Evolutionary conservation across 2,329 filamentous ascomycete genomes (phyloP), one percentile per base, ranked within the genome.

Genomic region (Paraphaeosphaeria minitans): DNA sequence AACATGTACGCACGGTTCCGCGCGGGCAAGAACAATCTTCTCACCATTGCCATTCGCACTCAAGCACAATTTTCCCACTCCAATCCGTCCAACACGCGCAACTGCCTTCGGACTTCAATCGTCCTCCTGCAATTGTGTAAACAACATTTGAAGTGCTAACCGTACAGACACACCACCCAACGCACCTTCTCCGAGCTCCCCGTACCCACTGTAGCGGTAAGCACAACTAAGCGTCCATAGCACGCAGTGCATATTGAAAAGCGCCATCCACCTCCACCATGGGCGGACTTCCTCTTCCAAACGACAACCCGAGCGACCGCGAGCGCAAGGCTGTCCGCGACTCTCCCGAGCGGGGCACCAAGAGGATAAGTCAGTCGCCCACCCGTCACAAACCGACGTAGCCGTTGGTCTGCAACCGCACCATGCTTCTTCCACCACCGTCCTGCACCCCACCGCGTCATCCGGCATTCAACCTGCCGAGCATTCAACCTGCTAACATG

Each of bases 301-400:
- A 64, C 53, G 68, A 71, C 57, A 49, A 53, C 50, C 61, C 65
- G 41, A 54, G 58, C 10, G 67, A 72, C 47, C 63, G 59, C 8
- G 67, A 72, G 48, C 63, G 71, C 53, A 58, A 62, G 52, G 37
- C 64, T 8, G 65, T 71, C 55, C 70, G 72, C 64, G 73, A 75
- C 62, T 73, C 71, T 54, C 66, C 71, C 55, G 72, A 75, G 62
- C 67, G 72, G 53, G 71, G 68, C 42, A 75, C 65, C 61, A 76
- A 76, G 65, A 69, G 74, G 46, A 74, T 74, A 65, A 75, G 74
- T 76, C 67, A 67, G 74, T 76, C 27, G 50, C 50, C 50, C 37
- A 31, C 37, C 37, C 21, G 33, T 19, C 21, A 31, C 29, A 31
- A 31, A 5, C 24, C 22, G 37, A 39, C 35, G 21, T 12, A 51